Percentiles rank a stretch among this genome's conserved stretches.
Evolutionary conservation across 2,329 filamentous ascomycete genomes (phyloP).

Genomic region (Pseudohalonectria lignicola): DNA sequence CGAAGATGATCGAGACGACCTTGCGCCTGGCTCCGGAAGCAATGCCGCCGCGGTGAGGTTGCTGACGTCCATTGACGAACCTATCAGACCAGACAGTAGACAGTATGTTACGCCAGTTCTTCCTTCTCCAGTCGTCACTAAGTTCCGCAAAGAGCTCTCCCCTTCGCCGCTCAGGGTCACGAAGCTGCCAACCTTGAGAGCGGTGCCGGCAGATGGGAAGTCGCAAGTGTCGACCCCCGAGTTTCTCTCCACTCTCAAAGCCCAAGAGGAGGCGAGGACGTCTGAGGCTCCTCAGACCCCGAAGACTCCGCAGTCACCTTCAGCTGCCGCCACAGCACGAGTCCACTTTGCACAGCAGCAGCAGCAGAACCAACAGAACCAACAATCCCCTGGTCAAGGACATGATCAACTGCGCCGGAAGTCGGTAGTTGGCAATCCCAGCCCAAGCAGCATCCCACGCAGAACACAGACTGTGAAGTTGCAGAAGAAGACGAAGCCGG

Average conservation of each 20-base stretch:
- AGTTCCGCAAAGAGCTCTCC: conserved; percentile 3
- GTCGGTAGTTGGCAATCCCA: too few relatives aligned
- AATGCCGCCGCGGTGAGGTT: conserved; percentile 46
- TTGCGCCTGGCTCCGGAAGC: conserved; percentile 27
- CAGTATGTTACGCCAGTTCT: conserved; percentile 38
- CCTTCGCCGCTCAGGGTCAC: conserved; percentile 8
- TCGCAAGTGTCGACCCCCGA: conserved; percentile 21
- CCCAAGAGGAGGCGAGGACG: conserved; percentile 22
- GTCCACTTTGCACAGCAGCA: conserved; percentile 2
- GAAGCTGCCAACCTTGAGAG: conserved; percentile 11
- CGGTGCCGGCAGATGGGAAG: conserved; percentile 11
- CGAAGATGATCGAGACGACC: conserved; percentile 40
- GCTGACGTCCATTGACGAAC: conserved; percentile 51
- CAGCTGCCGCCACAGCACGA: conserved; percentile 7
- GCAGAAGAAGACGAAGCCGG: conserved; percentile 27
- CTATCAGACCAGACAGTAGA: conserved; percentile 28
- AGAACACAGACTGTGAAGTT: conserved; percentile 35
- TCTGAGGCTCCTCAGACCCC: too few relatives aligned
- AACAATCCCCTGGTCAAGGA: too few relatives aligned
- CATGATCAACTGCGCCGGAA: too few relatives aligned
- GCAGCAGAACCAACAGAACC: not conserved
- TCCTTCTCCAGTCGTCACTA: conserved; percentile 4
- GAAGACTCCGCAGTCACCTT: not conserved
- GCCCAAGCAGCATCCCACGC: not conserved
- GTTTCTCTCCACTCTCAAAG: conserved; percentile 21